Evolutionary conservation across 2,329 filamentous ascomycete genomes (phyloP).

Genomic region (Colletotrichum somersetense): DNA sequence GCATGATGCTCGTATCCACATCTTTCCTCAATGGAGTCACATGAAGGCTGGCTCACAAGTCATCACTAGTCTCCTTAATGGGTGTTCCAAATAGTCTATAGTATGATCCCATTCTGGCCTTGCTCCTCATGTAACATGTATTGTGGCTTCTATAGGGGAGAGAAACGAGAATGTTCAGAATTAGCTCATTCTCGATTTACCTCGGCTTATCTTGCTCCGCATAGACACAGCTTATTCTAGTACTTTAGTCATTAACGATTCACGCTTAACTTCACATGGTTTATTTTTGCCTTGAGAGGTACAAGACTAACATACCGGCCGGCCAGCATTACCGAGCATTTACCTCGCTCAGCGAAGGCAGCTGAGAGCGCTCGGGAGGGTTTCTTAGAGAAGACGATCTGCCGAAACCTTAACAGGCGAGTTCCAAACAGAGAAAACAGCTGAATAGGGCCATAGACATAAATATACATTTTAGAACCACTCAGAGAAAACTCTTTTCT

Average conservation of each 20-base stretch:
- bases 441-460: too few species aligned
- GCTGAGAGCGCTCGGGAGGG: too few species aligned
- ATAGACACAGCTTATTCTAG: too few species aligned
- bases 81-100: too few species aligned
- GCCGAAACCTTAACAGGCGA: too few species aligned
- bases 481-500: too few species aligned
- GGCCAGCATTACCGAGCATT: not conserved
- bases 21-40: not conserved
- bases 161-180: not conserved
- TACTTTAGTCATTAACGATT: not conserved
- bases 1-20: not conserved
- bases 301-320: rapidly evolving
- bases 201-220: too few species aligned
- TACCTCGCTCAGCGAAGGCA: not conserved
- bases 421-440: too few species aligned
- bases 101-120: not conserved
- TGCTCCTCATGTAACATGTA: not conserved
- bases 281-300: not conserved
- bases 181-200: not conserved
- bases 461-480: too few species aligned
- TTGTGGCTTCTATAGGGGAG: not conserved
- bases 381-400: too few species aligned
- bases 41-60: not conserved
- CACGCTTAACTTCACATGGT: not conserved
- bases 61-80: not conserved